These are phyloP conservation scores for Quillaja saponaria DNA, from an alignment of 306 rosid species.

Conservation along the genomic window DNA sequence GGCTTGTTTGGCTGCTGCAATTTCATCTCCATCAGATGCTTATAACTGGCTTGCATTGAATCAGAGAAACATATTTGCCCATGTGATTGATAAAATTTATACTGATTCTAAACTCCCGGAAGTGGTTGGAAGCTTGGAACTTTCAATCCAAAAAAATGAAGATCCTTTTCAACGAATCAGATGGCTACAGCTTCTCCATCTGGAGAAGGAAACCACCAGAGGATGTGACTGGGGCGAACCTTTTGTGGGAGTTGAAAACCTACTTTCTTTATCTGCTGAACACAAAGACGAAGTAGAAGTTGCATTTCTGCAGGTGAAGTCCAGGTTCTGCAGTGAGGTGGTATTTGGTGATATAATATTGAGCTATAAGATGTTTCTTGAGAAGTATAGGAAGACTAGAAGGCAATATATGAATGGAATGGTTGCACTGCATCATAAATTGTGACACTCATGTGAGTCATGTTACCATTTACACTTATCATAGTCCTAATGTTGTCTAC, in stretches of 20 bases:
- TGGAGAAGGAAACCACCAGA: conserved; percentile 31
- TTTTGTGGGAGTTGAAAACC: conserved; percentile 36
- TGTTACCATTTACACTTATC: background rate
- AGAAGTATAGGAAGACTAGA: conserved; percentile 60
- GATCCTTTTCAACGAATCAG: conserved; percentile 61
- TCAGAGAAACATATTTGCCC: conserved; percentile 44
- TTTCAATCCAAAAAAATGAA: conserved; percentile 55
- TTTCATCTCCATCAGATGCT: conserved; percentile 38
- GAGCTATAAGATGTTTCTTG: conserved; percentile 56
- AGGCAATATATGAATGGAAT: conserved; percentile 74
- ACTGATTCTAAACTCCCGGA: conserved; percentile 54
- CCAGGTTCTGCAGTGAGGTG: conserved; percentile 64
- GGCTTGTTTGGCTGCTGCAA: conserved; percentile 73
- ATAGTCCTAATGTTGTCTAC: no score
- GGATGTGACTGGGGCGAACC: conserved; percentile 38
- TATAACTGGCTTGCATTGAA: conserved; percentile 40
- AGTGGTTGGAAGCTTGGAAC: conserved; percentile 47
- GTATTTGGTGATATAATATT: conserved; percentile 53
- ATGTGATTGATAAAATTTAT: conserved; percentile 51
- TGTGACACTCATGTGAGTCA: conserved; percentile 20
- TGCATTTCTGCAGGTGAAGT: conserved; percentile 52
- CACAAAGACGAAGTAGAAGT: conserved; percentile 54
- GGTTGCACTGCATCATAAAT: conserved; percentile 64
- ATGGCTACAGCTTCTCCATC: conserved; percentile 58
- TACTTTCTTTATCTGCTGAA: conserved; percentile 33